Base-by-base conservation (phyloP, 2,329 filamentous ascomycete genomes). In the Ambrosiella xylebori region DNA sequence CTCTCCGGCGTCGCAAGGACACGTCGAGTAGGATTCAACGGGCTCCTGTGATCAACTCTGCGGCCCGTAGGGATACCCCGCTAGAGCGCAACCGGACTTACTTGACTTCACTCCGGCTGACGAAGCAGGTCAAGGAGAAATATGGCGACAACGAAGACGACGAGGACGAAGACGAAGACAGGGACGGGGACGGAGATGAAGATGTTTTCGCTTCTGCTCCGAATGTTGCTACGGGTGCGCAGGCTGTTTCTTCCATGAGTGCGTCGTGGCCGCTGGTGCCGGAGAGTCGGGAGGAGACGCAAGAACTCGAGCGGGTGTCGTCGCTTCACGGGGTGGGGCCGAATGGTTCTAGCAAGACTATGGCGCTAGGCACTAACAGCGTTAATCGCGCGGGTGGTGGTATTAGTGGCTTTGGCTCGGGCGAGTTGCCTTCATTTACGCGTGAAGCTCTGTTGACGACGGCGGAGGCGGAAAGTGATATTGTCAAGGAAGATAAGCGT, bases 1-100 rank as follows among this genome's bases (percentile, higher is more conserved):
- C 79, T 3, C 69, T 88, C n/a, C 78, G 81, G 41, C 81, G 85
- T 57, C 85, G 81, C 66, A 73, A 70, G 47, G 74, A 78, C 61
- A 64, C 71, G 35, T 65, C 70, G 58, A 70, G 73, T 53, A 79
- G 76, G 64, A 76, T 84, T 17, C 72, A 76, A 38, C 79, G 80
- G 41, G 68, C 71, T 0, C 76, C 76, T 19, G 64, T 71, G 8
- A 65, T 68, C 11, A 81, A 84, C 63, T 82, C 76, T 62, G 76
- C 77, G 1, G 80, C 81, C 1, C 73, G 82, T 8, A 73, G 76
- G 56, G 82, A 86, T 62, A 84, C 80, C 0, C 75, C 72, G 17
- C 71, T 85, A 1, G 82, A 86, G 66, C 74, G 80, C 38, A 78
- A 73, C 62, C 66, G 71, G n/a, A 71, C 73, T 6, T 75, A 84